Evolutionary conservation across 345 rosid species (phyloP), one percentile per base, ranked within the genome.

Genomic region (Aquilaria yunnanensis): DNA sequence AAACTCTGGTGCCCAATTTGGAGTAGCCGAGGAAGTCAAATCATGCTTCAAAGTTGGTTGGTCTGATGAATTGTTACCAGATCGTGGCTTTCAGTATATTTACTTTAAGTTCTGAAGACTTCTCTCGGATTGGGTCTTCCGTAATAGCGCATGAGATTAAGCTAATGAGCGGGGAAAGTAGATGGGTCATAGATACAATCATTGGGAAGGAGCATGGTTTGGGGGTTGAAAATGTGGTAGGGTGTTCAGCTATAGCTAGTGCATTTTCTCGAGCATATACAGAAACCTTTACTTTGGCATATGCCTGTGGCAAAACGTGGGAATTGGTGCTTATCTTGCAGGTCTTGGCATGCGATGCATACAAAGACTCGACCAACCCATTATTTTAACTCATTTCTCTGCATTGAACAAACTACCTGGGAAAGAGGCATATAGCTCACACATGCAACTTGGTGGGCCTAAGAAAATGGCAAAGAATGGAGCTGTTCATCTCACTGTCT

Each of bases 371-470:
- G 99, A 94, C 71, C 99, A 94, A 75, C 99, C 99, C 30, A 94
- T 94, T 72, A 91, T 94, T 75, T 79, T 94, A 70, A 91, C 99
- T 2, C 97, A 97, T 51, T 94, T 94, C 82, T 91, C 99, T 48
- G 96, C 99, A 14, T 75, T 94, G 69, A 94, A 94, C 83, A 94
- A 94, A 76, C 90, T 94, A 67, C 99, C 91, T 56, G 99, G 99
- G 50, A 93, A 97, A 41, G 99, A 94, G 75, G 99, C 90, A 29
- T 94, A 94, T 77, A 94, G 99, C 79, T 94, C 99, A 64, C 99
- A 94, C 79, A 94, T 94, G 99, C 99, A 94, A 80, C 99, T 94
- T 56, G 99, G 99, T 66, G 99, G 99, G 47, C 99, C 99, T 2
- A 94, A 94, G 78, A 88, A 90, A 68, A 94, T 94, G 99, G 97